Base-by-base conservation (phyloP, 2,329 filamentous ascomycete species). In the Colletotrichum lindemuthianum region DNA sequence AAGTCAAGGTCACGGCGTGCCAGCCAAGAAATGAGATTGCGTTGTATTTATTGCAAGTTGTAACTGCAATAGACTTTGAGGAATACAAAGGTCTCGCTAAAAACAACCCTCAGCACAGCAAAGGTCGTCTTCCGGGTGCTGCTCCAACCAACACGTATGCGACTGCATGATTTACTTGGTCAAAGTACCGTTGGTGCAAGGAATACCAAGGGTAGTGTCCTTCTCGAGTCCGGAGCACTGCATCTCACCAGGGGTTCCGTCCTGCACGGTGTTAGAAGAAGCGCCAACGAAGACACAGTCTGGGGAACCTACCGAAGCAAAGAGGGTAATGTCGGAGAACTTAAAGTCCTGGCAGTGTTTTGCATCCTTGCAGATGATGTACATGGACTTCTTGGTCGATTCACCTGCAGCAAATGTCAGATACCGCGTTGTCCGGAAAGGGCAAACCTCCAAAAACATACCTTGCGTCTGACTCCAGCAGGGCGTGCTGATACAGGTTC, bases 401-500 rank as follows among this genome's bases (percentile, higher is more conserved):
- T 51, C 53, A 9, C 33, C 59, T 63, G 8, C 24, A 0, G 10
- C 1, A 24, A 6, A 9, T 9, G 59, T 47, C 8, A 41, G 37
- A 9, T 13, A 41, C 43, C 6, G 6, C 13, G n/a, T 16, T 24
- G 15, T 8, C 43, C 15, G 5, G n/a, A 24, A 15, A 8, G 24
- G 43, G 11, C 24, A 1, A 1, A 24, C 24, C 24, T 24, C 24
- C 24, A 5, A 1, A 2, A 1, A 15, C 53, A 10, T 15, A 63
- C 59, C 59, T 3, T 51, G 39, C n/a, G 45, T 63, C 11, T 50
- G 34, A 33, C 53, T 63, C 59, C 59, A 63, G 59, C 59, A 63
- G 2, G 53, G 59, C 11, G 5, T 58, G 4, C 45, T 39, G 8
- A 58, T 34, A 9, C 59, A 63, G 34, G 53, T 63, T 2, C 59